Percentiles rank a stretch among this genome's conserved stretches.
These are phyloP conservation scores for Ceraceosorus guamensis DNA, from an alignment of 1,284 basidiomycete genomes.

Conservation along the genomic window DNA sequence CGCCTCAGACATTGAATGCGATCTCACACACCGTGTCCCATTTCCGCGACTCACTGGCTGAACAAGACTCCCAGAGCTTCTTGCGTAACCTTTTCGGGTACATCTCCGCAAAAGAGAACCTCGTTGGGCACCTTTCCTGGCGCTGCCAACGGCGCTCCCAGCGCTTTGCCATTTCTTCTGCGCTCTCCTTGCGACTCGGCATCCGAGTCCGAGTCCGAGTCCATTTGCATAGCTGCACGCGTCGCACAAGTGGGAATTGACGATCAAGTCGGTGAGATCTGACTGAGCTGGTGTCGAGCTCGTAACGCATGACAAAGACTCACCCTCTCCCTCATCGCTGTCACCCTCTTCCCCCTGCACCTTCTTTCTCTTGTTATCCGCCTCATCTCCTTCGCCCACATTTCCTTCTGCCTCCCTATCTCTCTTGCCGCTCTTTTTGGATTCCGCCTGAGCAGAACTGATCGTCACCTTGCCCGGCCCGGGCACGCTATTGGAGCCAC, in stretches of 20 bases:
- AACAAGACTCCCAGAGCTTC: constrained; percentile 73
- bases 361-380: constrained; percentile 59
- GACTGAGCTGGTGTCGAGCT: too few species aligned
- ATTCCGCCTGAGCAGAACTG: constrained; percentile 51
- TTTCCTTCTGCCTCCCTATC: constrained; percentile 53
- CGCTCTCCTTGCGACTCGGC: not conserved
- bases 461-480: constrained; percentile 42
- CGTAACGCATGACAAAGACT: not conserved
- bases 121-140: not conserved
- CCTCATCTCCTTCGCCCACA: constrained; percentile 54
- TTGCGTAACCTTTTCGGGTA: constrained; percentile 72
- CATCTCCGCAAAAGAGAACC: constrained; percentile 58
- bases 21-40: too few species aligned
- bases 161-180: not conserved
- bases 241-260: not conserved
- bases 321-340: constrained; percentile 56
- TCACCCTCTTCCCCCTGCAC: constrained; percentile 54
- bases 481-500: constrained; percentile 1
- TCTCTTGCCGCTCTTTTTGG: constrained; percentile 60
- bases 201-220: constrained; percentile 53
- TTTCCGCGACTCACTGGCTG: constrained; percentile 62
- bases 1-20: too few species aligned
- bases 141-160: not conserved
- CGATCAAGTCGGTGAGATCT: too few species aligned
- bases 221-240: constrained; percentile 65